Conservation (phyloP, 768 basidiomycete genomes). For the Naematelia aurantialba region DNA sequence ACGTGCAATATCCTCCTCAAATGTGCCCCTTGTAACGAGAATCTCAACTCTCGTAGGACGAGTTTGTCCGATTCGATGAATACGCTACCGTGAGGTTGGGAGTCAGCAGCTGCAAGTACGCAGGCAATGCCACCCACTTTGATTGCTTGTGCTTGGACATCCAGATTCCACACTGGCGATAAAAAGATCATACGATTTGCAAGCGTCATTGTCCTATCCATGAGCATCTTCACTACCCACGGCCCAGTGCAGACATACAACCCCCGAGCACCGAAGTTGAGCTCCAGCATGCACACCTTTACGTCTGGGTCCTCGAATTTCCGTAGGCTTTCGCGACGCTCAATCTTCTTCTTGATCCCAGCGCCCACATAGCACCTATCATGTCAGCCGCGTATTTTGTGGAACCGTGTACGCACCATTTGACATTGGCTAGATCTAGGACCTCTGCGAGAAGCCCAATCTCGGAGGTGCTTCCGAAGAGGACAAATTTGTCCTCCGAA, state of each 20-base stretch:
- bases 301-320: constrained; percentile 78
- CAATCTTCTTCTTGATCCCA: not conserved
- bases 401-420: constrained; percentile 13
- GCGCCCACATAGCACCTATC: not conserved
- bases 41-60: constrained; percentile 70
- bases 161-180: constrained; percentile 86
- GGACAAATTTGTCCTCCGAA: constrained; percentile 23
- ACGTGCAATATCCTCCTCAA: constrained; percentile 73
- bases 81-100: constrained; percentile 55
- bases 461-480: constrained; percentile 20
- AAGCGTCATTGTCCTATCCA: constrained; percentile 67
- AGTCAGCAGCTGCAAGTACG: not conserved
- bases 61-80: constrained; percentile 83
- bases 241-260: constrained; percentile 58
- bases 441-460: constrained; percentile 22
- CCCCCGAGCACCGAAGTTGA: constrained; percentile 83
- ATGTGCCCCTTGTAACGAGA: constrained; percentile 70
- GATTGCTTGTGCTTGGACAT: constrained; percentile 86
- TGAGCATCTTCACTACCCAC: not conserved
- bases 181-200: constrained; percentile 87
- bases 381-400: not conserved
- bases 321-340: constrained; percentile 53
- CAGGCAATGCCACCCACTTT: constrained; percentile 54
- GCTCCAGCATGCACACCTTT: constrained; percentile 75
- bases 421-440: constrained; percentile 22